Evolutionary conservation across 352 stramenopile species (phyloP), one percentile per base, ranked within the genome.

Genomic region (Peronospora tabacina): DNA sequence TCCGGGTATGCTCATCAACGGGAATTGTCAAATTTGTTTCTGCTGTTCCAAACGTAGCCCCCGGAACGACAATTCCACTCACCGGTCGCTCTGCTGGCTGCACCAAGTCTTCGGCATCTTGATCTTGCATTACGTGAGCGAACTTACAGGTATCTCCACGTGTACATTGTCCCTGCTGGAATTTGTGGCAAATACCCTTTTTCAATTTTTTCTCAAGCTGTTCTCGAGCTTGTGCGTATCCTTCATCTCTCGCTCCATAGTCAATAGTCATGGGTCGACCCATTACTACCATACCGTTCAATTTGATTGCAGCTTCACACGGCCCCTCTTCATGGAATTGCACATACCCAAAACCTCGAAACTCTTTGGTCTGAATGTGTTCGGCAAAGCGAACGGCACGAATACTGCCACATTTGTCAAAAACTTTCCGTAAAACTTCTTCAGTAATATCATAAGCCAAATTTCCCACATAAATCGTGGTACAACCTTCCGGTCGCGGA

Each of bases 391-490:
- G 82, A 52, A 92, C 72, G 16, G 82, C 82, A 38, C 82, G 81
- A 57, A 92, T 79, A 24, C 70, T 75, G 43, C 82, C 82, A 56
- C 75, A 90, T 48, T 72, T 73, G 35, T 73, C 73, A 50, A 90
- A 90, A 0, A 92, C 82, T 55, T 89, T 90, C 33, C 76, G 73
- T 53, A 92, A 43, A 36, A 92, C 74, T 24, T 97, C 83, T 33
- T 96, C 87, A 7, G 81, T 90, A 58, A 90, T 95, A 33, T 93
- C 75, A 63, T 99, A 99, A 2, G 95, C 86, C 51, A 99, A 63
- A 66, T 99, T 99, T 35, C 91, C 87, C 2, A 98, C 90, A 69
- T 98, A 98, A 9, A 99, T 58, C 11, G 81, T 97, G 22, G 72
- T 84, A 63, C 95, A 98, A 9, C 74, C 75, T 40, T 90, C 66